phyloP scores from a whole-genome alignment of 768 basidiomycete genomes.

The Mycena crocata region DNA sequence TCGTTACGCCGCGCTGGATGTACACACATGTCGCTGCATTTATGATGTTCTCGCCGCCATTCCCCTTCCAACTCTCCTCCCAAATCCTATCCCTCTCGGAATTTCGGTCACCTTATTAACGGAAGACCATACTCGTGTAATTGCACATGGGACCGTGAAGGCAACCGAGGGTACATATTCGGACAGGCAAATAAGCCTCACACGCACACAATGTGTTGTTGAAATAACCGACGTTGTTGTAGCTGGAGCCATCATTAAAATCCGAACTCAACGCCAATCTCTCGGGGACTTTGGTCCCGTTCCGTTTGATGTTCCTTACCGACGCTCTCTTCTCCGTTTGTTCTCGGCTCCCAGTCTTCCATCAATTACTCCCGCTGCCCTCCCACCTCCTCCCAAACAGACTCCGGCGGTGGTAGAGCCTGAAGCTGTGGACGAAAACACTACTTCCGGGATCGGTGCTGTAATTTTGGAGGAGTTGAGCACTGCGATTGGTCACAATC shows the following conservation, averaged over 20 bases:
- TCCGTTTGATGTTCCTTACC: not conserved
- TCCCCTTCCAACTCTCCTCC: not conserved
- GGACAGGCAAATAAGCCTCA: slow-evolving; percentile 14
- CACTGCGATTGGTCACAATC: no score
- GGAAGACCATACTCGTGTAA: no score
- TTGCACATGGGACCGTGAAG: not conserved
- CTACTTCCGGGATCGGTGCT: no score
- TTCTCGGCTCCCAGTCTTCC: no score
- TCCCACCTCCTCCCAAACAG: no score
- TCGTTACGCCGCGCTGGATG: slow-evolving; percentile 3
- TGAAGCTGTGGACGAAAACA: no score
- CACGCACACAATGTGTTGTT: slow-evolving; percentile 33
- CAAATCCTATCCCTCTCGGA: not conserved
- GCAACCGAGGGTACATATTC: not conserved
- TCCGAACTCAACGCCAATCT: not conserved
- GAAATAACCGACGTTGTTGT: slow-evolving; percentile 9
- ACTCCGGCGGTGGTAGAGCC: no score
- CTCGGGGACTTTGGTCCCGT: not conserved
- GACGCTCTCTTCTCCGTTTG: not conserved
- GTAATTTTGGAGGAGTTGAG: no score
- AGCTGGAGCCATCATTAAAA: slow-evolving; percentile 1
- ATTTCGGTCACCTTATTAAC: not conserved
- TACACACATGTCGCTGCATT: not conserved
- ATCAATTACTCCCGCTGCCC: no score
- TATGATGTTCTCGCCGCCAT: not conserved